A percentile compares a stretch with the other conserved stretches of the same genome.
Evolutionary conservation across 352 stramenopile species (phyloP).

Genomic region (Albugo candida): DNA sequence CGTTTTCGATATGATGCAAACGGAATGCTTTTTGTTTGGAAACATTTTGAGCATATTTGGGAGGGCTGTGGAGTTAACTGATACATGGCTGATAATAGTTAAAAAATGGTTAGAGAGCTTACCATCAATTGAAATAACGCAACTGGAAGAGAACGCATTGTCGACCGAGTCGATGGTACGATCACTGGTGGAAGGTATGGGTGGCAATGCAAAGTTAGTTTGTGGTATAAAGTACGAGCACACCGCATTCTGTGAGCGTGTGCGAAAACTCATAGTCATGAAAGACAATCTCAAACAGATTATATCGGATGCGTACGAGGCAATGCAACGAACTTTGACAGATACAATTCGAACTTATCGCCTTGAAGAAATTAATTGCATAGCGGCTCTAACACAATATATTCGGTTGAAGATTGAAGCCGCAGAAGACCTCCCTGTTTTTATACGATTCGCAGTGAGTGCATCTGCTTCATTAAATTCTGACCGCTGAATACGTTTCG

Average conservation of each 20-base stretch:
- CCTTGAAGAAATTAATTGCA: conserved; percentile 21
- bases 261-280: conserved; percentile 4
- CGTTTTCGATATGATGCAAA: conserved; percentile 18
- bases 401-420: conserved; percentile 30
- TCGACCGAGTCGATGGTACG: conserved; percentile 7
- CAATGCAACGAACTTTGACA: conserved; percentile 29
- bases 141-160: conserved; percentile 7
- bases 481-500: too few species aligned
- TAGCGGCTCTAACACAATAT: conserved; percentile 24
- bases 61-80: conserved; percentile 6
- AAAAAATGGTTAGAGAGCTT: not conserved
- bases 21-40: conserved; percentile 15
- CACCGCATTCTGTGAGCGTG: conserved; percentile 22
- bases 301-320: conserved; percentile 20
- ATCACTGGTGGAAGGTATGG: conserved; percentile 4
- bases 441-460: conserved; percentile 10
- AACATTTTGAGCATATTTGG: conserved; percentile 30
- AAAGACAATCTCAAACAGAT: conserved; percentile 19
- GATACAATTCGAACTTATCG: conserved; percentile 20
- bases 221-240: conserved; percentile 43
- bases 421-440: conserved; percentile 34
- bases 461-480: too few species aligned
- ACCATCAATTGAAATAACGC: not conserved
- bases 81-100: not conserved
- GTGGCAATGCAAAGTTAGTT: conserved; percentile 13